Percentiles rank a stretch among this genome's conserved stretches.
Evolutionary conservation across 805 yeast genomes (phyloP).

Genomic region (Candida michaelii): DNA sequence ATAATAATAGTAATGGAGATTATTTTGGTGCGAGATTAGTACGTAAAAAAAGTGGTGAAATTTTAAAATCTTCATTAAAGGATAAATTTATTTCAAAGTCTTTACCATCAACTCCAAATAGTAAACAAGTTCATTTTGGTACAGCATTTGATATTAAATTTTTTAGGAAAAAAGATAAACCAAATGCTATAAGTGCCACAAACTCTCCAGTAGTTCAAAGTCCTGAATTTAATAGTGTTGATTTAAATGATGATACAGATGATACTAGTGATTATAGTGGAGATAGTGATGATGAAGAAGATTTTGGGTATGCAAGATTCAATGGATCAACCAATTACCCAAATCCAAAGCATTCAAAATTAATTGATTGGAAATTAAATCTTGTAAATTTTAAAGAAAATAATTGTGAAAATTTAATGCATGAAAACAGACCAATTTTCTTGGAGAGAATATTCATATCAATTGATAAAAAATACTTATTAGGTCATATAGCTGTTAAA

Average conservation of each 20-base stretch:
- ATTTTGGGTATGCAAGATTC: constrained; percentile 11
- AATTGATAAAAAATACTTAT: constrained; percentile 54
- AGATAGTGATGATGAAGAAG: constrained; percentile 10
- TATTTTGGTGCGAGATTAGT: constrained; percentile 39
- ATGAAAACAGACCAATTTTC: constrained; percentile 46
- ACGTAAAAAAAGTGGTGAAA: constrained; percentile 86
- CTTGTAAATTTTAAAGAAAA: constrained; percentile 39
- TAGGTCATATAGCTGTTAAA: constrained; percentile 77
- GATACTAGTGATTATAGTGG: constrained; percentile 19
- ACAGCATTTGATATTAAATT: constrained; percentile 53
- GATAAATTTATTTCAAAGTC: constrained; percentile 40
- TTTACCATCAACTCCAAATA: constrained; percentile 53
- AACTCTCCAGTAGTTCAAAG: constrained; percentile 51
- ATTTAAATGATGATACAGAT: constrained; percentile 13
- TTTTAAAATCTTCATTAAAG: constrained; percentile 73
- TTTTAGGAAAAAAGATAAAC: constrained; percentile 71
- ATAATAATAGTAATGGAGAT: not conserved
- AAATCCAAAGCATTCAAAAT: constrained; percentile 18
- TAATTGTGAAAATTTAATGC: constrained; percentile 47
- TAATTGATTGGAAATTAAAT: constrained; percentile 46
- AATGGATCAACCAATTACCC: constrained; percentile 20
- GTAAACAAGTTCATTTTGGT: constrained; percentile 79
- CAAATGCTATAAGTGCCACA: constrained; percentile 70
- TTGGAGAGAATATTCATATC: constrained; percentile 64
- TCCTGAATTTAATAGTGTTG: constrained; percentile 18